Conservation (phyloP, 495 filamentous ascomycete genomes). For the Penicillium argentinense region DNA sequence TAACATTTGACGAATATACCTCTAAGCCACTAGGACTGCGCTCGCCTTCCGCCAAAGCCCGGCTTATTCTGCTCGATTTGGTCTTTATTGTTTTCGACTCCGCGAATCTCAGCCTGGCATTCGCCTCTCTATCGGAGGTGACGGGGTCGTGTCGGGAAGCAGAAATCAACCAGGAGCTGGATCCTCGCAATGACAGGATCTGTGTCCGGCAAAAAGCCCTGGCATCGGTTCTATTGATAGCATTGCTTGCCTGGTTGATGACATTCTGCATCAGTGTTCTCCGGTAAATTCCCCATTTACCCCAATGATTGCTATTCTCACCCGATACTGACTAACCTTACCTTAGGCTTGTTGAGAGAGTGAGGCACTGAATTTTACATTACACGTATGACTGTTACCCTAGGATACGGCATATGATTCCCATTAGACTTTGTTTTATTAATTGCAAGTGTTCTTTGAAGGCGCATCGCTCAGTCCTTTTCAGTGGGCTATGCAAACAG, state of each 20-base stretch:
- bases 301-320: slow-evolving; percentile 5
- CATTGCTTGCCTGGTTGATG: slow-evolving; percentile 82
- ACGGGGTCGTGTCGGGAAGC: slow-evolving; percentile 56
- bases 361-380: slow-evolving; percentile 43
- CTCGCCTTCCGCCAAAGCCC: slow-evolving; percentile 76
- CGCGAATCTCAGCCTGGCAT: slow-evolving; percentile 85
- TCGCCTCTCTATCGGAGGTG: slow-evolving; percentile 75
- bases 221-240: slow-evolving; percentile 76
- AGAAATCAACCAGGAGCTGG: slow-evolving; percentile 37
- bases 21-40: slow-evolving; percentile 89
- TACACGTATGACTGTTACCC: too few species aligned
- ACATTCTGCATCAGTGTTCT: slow-evolving; percentile 90
- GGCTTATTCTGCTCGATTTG: slow-evolving; percentile 84
- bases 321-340: slow-evolving; percentile 12
- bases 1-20: slow-evolving; percentile 95
- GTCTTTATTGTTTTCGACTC: slow-evolving; percentile 97
- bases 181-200: slow-evolving; percentile 50
- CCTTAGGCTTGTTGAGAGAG: slow-evolving; percentile 71
- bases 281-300: slow-evolving; percentile 48
- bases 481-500: too few species aligned
- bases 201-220: slow-evolving; percentile 74
- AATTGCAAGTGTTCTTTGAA: too few species aligned
- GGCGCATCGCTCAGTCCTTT: too few species aligned
- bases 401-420: too few species aligned
- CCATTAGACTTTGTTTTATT: too few species aligned